Base-by-base conservation (phyloP, 139 green algal genomes). In the Asterochloris sp. region DNA sequence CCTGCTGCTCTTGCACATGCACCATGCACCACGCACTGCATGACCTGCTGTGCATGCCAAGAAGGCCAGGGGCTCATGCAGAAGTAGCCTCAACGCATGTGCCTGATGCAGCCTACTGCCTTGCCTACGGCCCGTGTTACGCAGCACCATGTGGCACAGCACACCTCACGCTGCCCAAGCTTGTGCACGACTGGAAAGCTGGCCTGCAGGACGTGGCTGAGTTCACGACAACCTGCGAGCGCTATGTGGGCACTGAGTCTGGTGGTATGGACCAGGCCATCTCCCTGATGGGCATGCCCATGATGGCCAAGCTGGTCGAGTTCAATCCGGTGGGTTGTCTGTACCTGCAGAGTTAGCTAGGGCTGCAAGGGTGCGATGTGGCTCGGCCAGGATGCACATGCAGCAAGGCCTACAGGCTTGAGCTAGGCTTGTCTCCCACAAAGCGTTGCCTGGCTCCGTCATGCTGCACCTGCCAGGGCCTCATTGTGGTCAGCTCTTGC, bases 221-320 rank as follows among this genome's bases (percentile, higher is more conserved):
- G 81, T 96, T 97, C 79, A 92, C 94, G 12, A 95, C 93, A 74
- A 86, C 77, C 21, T 92, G 89, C 12, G 90, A 95, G 86, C 87
- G 87, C 21, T 92, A 96, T 80, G 93, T 98, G 80, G 95, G 95
- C 13, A 94, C 95, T 12, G 92, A 95, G 71, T 94, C 88, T 0
- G 96, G 96, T 16, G 97, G 97, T 78, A 99, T 99, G 97, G 97
- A 99, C 89, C 96, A 99, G 90, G 96, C 96, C 15, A 98, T 98
- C 83, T 92, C 84, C 77, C 92, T 98, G 64, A 96, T 98, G 95
- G 96, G 91, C 67, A 85, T 87, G 85, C 82, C 61, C 14, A 93
- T 88, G 27, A 88, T 93, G 8, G 92, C 91, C 84, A 93, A 93
- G 84, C 87, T 94, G n/a, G 88, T 95, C 24, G 88, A 94, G 29